phyloP scores from a whole-genome alignment of 2,329 filamentous ascomycete genomes.

The Paraphoma chrysanthemicola region DNA sequence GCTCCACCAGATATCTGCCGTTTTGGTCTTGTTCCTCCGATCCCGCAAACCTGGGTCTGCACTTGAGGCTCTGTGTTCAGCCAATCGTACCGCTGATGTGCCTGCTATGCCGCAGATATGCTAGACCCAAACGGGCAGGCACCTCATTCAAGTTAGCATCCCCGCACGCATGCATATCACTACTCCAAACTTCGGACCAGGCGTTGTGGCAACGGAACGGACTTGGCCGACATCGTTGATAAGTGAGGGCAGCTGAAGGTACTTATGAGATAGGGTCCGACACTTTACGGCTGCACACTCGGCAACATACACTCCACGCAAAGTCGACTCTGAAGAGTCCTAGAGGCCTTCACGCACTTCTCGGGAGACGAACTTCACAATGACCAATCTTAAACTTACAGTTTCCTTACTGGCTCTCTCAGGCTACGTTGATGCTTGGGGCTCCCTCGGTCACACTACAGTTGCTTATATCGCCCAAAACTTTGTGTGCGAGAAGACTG shows the following conservation, averaged over 20 bases:
- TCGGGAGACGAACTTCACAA: conserved; percentile 9
- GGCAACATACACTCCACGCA: not conserved
- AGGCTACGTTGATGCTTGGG: conserved; percentile 54
- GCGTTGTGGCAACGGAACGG: conserved; percentile 32
- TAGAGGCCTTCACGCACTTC: not conserved
- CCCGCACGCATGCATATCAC: conserved; percentile 26
- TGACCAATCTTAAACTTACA: conserved; percentile 33
- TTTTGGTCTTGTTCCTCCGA: not conserved
- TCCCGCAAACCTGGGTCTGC: not conserved
- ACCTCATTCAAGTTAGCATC: conserved; percentile 22
- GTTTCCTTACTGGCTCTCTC: conserved; percentile 34
- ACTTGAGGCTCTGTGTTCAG: not conserved
- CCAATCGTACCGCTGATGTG: not conserved
- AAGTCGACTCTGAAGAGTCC: not conserved
- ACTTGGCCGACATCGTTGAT: conserved; percentile 35
- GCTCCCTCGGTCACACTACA: conserved; percentile 61
- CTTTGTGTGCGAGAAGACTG: conserved; percentile 53
- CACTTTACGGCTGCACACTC: not conserved
- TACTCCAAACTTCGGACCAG: conserved; percentile 12
- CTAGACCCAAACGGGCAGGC: conserved; percentile 5
- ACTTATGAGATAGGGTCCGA: conserved; percentile 11
- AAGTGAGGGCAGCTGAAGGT: conserved; percentile 5
- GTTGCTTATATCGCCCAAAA: conserved; percentile 62
- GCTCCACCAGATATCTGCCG: not conserved
- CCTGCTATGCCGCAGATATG: not conserved